A percentile compares a stretch with the other conserved stretches of the same genome.
These are phyloP conservation scores for Termitomyces sp. DNA, from an alignment of 768 basidiomycete genomes.

Conservation along the genomic window DNA sequence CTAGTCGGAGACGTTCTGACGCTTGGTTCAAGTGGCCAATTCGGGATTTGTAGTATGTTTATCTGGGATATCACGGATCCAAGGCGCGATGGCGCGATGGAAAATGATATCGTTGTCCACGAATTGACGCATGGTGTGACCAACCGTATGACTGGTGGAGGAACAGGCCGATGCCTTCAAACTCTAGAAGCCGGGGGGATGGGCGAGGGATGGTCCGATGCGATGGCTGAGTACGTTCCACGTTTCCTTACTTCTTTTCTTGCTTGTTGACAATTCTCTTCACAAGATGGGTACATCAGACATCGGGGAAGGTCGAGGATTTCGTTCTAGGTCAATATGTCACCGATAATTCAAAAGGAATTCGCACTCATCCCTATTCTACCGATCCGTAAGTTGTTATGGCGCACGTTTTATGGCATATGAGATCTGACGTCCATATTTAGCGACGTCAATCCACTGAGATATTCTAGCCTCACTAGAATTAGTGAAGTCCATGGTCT, in stretches of 20 bases:
- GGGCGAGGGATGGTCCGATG: constrained; percentile 66
- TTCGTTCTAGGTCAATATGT: constrained; percentile 46
- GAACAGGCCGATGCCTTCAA: constrained; percentile 54
- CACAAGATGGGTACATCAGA: constrained; percentile 35
- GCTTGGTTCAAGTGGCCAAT: constrained; percentile 20
- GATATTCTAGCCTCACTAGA: constrained; percentile 31
- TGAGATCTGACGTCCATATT: not conserved
- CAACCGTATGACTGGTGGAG: constrained; percentile 47
- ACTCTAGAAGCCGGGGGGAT: constrained; percentile 59
- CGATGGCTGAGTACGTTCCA: constrained; percentile 32
- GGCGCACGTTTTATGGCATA: too few species aligned
- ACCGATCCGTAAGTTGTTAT: constrained; percentile 29
- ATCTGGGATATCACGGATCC: constrained; percentile 24
- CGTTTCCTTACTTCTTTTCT: not conserved
- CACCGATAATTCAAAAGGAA: constrained; percentile 38
- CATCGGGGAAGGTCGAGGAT: constrained; percentile 26
- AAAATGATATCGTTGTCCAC: constrained; percentile 50
- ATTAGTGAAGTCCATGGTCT: constrained; percentile 42
- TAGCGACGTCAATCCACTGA: constrained; percentile 35
- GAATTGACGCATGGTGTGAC: constrained; percentile 48
- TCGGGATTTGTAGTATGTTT: constrained; percentile 26
- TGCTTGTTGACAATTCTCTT: not conserved
- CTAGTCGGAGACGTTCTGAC: not conserved
- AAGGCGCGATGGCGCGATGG: constrained; percentile 52
- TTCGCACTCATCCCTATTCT: constrained; percentile 53